phyloP scores from a whole-genome alignment of 768 basidiomycete genomes.

The Chalciporus sphaerocephalus region DNA sequence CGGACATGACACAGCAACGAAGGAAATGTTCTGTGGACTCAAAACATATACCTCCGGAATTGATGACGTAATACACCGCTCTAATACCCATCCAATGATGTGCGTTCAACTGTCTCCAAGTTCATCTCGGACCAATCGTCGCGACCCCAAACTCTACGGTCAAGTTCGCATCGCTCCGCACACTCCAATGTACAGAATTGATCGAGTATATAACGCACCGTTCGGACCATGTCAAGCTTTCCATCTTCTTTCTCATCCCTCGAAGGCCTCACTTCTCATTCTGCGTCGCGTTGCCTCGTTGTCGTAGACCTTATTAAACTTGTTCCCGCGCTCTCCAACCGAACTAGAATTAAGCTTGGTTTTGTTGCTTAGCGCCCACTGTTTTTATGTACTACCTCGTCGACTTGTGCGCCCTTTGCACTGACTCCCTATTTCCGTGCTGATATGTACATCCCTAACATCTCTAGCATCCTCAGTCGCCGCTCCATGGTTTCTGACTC shows the following conservation, averaged over 20 bases:
- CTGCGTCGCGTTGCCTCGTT: background rate
- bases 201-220: background rate
- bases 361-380: background rate
- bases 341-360: background rate
- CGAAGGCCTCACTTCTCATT: background rate
- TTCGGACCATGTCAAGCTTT: background rate
- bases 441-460: slow-evolving; percentile 23
- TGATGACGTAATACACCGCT: too few relatives aligned
- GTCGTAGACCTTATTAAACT: background rate
- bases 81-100: too few relatives aligned
- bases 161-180: background rate
- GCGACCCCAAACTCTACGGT: too few relatives aligned
- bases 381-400: slow-evolving; percentile 1
- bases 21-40: too few relatives aligned
- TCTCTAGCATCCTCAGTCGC: slow-evolving; percentile 11
- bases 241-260: background rate
- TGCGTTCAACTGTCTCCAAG: too few relatives aligned
- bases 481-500: slow-evolving; percentile 13
- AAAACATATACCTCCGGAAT: too few relatives aligned
- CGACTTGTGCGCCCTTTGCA: slow-evolving; percentile 8
- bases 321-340: background rate
- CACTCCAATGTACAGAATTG: too few relatives aligned
- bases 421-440: background rate
- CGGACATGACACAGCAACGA: too few relatives aligned
- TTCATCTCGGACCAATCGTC: too few relatives aligned